Evolutionary conservation across 139 green algal species (phyloP), one percentile per base, ranked within the genome.

Genomic region (Desmodesmus armatus): DNA sequence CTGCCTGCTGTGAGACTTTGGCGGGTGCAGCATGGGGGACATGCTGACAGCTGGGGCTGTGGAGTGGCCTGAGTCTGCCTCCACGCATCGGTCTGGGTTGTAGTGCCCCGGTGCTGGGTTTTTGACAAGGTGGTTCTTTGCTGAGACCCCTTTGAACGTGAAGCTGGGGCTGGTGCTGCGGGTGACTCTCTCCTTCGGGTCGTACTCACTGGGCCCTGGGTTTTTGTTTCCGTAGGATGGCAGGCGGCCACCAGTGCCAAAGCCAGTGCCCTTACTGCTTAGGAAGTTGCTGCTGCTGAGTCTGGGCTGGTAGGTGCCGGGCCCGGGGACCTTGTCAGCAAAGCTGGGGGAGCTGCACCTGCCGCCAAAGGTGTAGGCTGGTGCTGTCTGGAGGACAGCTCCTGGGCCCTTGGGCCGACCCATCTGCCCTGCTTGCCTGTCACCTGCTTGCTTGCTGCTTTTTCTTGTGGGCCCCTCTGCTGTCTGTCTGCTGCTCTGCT

Each of bases 91-190:
- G 25, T 75, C 62, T 13, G 78, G 78, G n/a, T 58, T 84, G 78
- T 84, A 84, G 27, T 55, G n/a, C 1, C 60, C 60, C 39, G 78
- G 78, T 9, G 40, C 62, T 9, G 78, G 78, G 43, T 84, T 84
- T 0, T 47, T 47, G 3, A 51, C 37, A 5, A 84, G 63, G 29
- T 76, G 60, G 55, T 84, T 43, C 78, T 84, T 84, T 4, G 78
- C 62, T 4, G n/a, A 35, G n/a, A 77, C 78, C 3, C 78, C 78
- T 63, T 84, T 84, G 43, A 84, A 77, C 27, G 78, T 76, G 60
- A 51, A 84, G 62, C 78, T 67, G 5, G 78, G 78, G 78, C 62
- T 77, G 62, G 62, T 84, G 5, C 33, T 33, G 13, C 78, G 40
- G 2, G 47, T 29, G 4, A 77, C 17, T 27, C 7, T 19, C 23